These are phyloP conservation scores for Chenopodium formosanum DNA, from an alignment of 148 eudicot species.

Conservation along the genomic window DNA sequence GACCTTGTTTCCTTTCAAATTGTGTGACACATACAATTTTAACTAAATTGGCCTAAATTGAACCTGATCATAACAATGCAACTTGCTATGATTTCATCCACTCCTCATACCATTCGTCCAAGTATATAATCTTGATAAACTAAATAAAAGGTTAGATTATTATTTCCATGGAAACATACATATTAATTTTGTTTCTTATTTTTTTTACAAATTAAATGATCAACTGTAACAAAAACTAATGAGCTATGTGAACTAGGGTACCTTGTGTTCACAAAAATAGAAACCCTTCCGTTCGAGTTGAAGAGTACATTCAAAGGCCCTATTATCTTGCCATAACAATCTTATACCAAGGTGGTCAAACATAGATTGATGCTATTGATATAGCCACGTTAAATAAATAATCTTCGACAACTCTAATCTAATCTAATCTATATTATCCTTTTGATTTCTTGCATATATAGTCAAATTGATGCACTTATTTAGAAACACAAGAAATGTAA, in stretches of 20 bases:
- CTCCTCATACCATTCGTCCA: too few relatives aligned
- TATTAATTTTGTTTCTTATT: not conserved
- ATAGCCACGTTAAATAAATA: slow-evolving; percentile 51
- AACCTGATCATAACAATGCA: too few relatives aligned
- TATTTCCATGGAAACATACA: too few relatives aligned
- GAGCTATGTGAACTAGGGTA: slow-evolving; percentile 1
- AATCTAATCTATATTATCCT: too few relatives aligned
- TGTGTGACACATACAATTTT: too few relatives aligned
- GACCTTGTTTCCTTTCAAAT: too few relatives aligned
- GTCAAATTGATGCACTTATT: not conserved
- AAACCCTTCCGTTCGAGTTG: slow-evolving; percentile 55
- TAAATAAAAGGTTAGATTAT: slow-evolving; percentile 43
- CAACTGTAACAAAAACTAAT: too few relatives aligned
- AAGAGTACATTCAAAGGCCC: slow-evolving; percentile 60
- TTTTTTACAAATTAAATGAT: not conserved
- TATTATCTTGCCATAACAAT: slow-evolving; percentile 58
- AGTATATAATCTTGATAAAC: too few relatives aligned
- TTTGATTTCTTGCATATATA: too few relatives aligned
- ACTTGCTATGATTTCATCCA: too few relatives aligned
- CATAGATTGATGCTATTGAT: slow-evolving; percentile 60
- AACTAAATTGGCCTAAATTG: too few relatives aligned
- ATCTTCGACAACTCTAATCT: too few relatives aligned
- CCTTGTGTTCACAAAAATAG: slow-evolving; percentile 44
- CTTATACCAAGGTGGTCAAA: slow-evolving; percentile 85
- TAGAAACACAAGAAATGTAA: not conserved